phyloP scores from a whole-genome alignment of 371 early-diverging fungal species.

The Rhizopus microsporus region DNA sequence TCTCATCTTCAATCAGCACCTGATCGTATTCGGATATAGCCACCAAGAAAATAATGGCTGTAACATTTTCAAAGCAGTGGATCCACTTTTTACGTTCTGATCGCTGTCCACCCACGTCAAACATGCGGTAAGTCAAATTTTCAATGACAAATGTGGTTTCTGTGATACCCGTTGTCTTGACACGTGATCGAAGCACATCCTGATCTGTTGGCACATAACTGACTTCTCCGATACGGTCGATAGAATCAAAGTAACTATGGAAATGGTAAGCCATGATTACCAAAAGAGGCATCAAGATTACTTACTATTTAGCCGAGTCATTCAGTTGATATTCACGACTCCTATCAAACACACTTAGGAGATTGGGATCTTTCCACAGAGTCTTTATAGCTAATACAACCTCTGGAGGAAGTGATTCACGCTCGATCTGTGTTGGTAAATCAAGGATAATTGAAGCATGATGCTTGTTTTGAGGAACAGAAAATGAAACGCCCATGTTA shows the following conservation, averaged over 20 bases:
- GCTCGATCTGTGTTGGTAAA: constrained; percentile 82
- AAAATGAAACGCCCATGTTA: constrained; percentile 68
- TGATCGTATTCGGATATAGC: constrained; percentile 95
- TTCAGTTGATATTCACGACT: constrained; percentile 84
- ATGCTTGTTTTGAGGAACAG: constrained; percentile 30
- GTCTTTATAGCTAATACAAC: constrained; percentile 65
- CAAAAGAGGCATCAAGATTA: neutral
- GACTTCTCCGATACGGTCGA: constrained; percentile 77
- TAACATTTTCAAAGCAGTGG: constrained; percentile 93
- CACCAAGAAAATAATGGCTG: constrained; percentile 89
- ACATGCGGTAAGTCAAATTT: constrained; percentile 82
- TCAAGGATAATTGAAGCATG: constrained; percentile 6
- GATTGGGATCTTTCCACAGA: constrained; percentile 80
- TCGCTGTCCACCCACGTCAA: constrained; percentile 94
- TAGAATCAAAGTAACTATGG: constrained; percentile 84
- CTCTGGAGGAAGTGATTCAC: constrained; percentile 61
- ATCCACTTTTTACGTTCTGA: constrained; percentile 94
- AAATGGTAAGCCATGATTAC: neutral
- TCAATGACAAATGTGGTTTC: constrained; percentile 87
- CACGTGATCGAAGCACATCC: constrained; percentile 79
- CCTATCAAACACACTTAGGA: constrained; percentile 66
- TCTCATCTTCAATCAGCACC: constrained; percentile 89
- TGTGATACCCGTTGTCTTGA: constrained; percentile 86
- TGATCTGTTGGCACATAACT: constrained; percentile 87
- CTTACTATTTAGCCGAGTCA: constrained; percentile 79